phyloP scores from a whole-genome alignment of 148 eudicot genomes.

The Chenopodium berlandieri region DNA sequence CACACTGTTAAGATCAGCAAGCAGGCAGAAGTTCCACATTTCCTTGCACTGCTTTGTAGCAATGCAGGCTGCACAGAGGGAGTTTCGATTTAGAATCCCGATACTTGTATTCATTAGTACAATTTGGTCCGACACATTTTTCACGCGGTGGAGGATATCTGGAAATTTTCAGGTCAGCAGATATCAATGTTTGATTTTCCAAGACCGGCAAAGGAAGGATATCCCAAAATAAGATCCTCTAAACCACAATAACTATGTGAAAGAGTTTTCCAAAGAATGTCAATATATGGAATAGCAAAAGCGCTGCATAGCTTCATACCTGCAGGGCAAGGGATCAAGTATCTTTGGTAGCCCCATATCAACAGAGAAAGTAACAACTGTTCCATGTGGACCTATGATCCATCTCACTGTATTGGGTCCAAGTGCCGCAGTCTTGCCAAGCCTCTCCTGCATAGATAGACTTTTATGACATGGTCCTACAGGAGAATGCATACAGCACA shows the following conservation, averaged over 20 bases:
- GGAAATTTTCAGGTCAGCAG: conserved; percentile 15
- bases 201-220: background rate
- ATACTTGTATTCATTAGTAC: conserved; percentile 66
- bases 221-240: conserved; percentile 1
- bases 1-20: conserved; percentile 26
- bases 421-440: conserved; percentile 31
- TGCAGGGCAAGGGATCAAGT: conserved; percentile 39
- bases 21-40: conserved; percentile 30
- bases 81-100: conserved; percentile 65
- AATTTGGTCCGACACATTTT: conserved; percentile 63
- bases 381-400: conserved; percentile 53
- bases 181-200: background rate
- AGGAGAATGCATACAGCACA: background rate
- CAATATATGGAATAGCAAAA: background rate
- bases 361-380: conserved; percentile 42
- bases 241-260: background rate
- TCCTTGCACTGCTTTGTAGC: conserved; percentile 61
- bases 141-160: conserved; percentile 70
- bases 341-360: conserved; percentile 51
- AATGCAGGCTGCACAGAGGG: conserved; percentile 65
- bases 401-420: conserved; percentile 43
- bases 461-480: conserved; percentile 1
- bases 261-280: background rate
- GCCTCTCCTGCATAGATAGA: conserved; percentile 42
- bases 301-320: conserved; percentile 31